Evolutionary conservation across 2,329 filamentous ascomycete species (phyloP), one percentile per base, ranked within the genome.

Genomic region (Aspergillus vadensis): DNA sequence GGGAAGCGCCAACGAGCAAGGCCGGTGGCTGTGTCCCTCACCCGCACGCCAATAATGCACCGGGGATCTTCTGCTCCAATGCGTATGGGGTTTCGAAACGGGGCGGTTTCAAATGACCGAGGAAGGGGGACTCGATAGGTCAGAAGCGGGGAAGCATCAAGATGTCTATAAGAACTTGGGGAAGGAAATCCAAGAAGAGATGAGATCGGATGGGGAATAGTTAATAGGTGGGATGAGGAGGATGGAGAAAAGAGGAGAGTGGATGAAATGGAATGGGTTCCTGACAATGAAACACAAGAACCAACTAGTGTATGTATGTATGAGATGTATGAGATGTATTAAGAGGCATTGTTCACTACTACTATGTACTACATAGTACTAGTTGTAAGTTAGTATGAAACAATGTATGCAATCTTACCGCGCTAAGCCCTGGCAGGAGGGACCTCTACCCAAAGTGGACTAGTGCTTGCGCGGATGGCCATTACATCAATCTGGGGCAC

Each of bases 1-100:
- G 54, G 52, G 39, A 61, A 50, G 54, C 57, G 48, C 56, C 58
- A 58, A 56, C 63, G 63, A 63, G 62, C 54, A 57, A 55, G 62
- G 55, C 48, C 59, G 61, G 65, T 66, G 65, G 65, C 65, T 67
- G 65, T 67, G 64, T 63, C 54, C 52, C 39, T 55, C 53, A 27
- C 27, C 41, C 19, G 39, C 21, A 39, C 49, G 39, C 27, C 55
- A 44, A 57, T 51, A 57, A 60, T 65, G 61, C 61, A 61, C 62
- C 63, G 63, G 48, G 60, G 63, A 63, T 63, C 63, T 39, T 30
- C 41, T 44, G 53, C 21, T n/a, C 21, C 44, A 49, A 27, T 25
- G 44, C 44, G 44, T 49, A 23, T 25, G 3, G 14, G 27, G 6
- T n/a, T 30, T 9, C 19, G 47, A 50, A 50, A 50, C 47, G 47